Conservation (phyloP, 164 flowering plant species). For the Magnolia kwangsiensis region DNA sequence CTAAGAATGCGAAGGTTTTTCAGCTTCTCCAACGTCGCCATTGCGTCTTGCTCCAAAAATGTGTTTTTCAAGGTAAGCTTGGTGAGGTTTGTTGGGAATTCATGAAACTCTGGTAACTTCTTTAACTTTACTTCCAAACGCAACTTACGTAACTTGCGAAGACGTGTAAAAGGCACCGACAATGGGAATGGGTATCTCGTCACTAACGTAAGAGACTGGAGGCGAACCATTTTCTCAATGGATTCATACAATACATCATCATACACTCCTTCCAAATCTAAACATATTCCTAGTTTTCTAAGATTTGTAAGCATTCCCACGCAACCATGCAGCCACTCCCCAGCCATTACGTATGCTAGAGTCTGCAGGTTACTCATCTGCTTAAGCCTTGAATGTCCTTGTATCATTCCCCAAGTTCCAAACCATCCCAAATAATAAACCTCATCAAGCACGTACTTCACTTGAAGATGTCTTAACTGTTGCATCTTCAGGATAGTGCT, state of each 20-base stretch:
- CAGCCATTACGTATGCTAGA: not conserved
- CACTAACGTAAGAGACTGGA: no score
- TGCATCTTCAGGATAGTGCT: not conserved
- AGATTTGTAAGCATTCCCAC: constrained; percentile 5
- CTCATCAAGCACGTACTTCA: not conserved
- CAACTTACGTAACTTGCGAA: no score
- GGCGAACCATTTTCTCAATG: not conserved
- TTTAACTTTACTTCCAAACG: no score
- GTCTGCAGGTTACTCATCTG: not conserved
- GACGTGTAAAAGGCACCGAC: no score
- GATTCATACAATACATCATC: not conserved
- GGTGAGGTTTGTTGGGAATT: no score
- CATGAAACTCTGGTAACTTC: no score
- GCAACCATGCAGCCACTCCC: not conserved
- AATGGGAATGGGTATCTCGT: no score
- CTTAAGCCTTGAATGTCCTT: not conserved
- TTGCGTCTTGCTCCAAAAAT: not conserved
- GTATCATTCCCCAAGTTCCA: not conserved
- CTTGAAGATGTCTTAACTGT: no score
- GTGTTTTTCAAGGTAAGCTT: no score
- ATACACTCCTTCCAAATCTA: no score
- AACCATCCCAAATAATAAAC: not conserved
- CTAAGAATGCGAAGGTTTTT: not conserved
- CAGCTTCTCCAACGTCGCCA: not conserved
- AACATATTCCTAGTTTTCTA: no score